Percentiles rank a stretch among this genome's conserved stretches.
Evolutionary conservation across 768 basidiomycete species (phyloP).

Genomic region (Holtermanniella nyarrowii): DNA sequence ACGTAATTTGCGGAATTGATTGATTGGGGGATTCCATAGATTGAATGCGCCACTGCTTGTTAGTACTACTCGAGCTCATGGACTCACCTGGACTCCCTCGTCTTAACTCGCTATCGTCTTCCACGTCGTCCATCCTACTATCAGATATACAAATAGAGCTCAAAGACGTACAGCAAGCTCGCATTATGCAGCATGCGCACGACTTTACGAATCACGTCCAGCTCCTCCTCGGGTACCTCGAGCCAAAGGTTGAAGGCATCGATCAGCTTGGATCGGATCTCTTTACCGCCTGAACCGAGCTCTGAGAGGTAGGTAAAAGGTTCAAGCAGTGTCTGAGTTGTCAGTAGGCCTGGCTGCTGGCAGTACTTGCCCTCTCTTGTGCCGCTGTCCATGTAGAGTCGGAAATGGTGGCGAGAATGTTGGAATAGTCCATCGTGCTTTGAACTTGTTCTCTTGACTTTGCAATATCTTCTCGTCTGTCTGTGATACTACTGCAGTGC

Average conservation of each 20-base stretch:
- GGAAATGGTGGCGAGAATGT: conserved; percentile 15
- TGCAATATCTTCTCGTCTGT: too few relatives aligned
- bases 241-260: conserved; percentile 92
- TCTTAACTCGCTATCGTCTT: conserved; percentile 78
- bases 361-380: conserved; percentile 9
- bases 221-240: conserved; percentile 60
- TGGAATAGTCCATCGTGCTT: conserved; percentile 32
- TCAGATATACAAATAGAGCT: not conserved
- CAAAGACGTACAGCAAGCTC: conserved; percentile 62
- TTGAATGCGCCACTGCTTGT: conserved; percentile 71
- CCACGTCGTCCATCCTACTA: conserved; percentile 80
- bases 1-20: conserved; percentile 97
- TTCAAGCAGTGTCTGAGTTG: conserved; percentile 57
- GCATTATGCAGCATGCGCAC: conserved; percentile 93
- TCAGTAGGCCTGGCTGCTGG: not conserved
- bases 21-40: conserved; percentile 91
- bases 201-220: conserved; percentile 63
- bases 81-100: conserved; percentile 64
- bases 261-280: conserved; percentile 75
- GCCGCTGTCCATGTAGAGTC: conserved; percentile 12
- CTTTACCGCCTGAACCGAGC: conserved; percentile 72
- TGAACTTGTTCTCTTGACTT: too few relatives aligned
- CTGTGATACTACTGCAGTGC: too few relatives aligned
- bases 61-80: too few relatives aligned
- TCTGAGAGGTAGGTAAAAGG: conserved; percentile 69